Evolutionary conservation across 768 basidiomycete genomes (phyloP).

Genomic region (Tephrocybe sp.): DNA sequence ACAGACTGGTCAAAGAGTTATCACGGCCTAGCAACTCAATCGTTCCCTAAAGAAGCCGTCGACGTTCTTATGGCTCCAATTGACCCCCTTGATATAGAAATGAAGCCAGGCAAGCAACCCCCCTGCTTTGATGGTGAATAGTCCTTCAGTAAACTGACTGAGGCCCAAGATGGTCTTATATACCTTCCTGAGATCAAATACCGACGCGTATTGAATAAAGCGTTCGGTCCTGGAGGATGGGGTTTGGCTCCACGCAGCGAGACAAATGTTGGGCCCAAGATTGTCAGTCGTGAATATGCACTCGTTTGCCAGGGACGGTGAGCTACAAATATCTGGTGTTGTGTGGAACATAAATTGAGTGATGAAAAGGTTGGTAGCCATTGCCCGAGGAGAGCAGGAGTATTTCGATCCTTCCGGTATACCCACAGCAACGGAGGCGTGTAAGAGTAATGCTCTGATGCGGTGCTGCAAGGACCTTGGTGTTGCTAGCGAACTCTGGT

Average conservation of each 20-base stretch:
- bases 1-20: conserved; percentile 92
- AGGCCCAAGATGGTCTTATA: conserved; percentile 73
- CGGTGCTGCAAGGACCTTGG: conserved; percentile 96
- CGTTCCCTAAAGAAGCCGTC: conserved; percentile 75
- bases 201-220: conserved; percentile 83
- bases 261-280: conserved; percentile 82
- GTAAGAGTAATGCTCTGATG: conserved; percentile 97
- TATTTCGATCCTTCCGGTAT: conserved; percentile 92
- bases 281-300: conserved; percentile 93
- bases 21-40: conserved; percentile 70
- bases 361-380: conserved; percentile 68
- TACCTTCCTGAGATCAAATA: conserved; percentile 99
- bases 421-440: conserved; percentile 90
- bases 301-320: conserved; percentile 90
- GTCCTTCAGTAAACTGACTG: not conserved
- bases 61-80: conserved; percentile 74
- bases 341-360: not conserved
- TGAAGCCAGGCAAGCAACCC: conserved; percentile 77
- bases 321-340: conserved; percentile 22
- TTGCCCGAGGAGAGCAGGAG: conserved; percentile 94
- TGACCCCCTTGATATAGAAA: conserved; percentile 78
- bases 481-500: conserved; percentile 96
- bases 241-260: conserved; percentile 92
- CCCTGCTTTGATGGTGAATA: not conserved
- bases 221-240: conserved; percentile 97